phyloP scores from a whole-genome alignment of 176 grass and related monocot species.

The Avena atlantica region DNA sequence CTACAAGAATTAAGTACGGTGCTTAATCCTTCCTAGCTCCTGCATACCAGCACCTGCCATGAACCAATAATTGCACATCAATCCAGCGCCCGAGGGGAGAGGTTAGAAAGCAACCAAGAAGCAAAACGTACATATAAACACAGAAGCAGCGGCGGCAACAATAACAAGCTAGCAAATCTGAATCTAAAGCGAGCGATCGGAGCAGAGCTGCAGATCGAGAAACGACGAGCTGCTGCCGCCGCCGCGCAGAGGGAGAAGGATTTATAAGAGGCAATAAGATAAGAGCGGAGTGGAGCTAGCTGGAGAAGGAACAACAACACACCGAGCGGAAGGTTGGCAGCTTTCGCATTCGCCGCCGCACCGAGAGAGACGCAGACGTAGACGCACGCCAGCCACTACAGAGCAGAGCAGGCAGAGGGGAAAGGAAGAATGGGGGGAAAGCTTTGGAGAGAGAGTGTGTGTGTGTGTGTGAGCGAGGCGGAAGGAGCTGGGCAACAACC shows the following conservation, averaged over 20 bases:
- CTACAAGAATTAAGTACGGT: background rate
- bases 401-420: background rate
- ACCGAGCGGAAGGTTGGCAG: conserved; percentile 49
- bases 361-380: conserved; percentile 2
- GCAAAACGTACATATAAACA: conserved; percentile 8
- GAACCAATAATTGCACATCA: conserved; percentile 51
- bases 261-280: background rate
- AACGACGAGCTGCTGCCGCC: conserved; percentile 11
- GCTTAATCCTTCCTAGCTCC: conserved; percentile 43
- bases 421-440: background rate
- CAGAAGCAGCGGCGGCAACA: background rate
- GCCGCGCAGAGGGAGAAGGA: background rate
- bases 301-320: conserved; percentile 34
- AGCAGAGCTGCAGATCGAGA: background rate
- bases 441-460: background rate
- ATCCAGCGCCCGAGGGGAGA: background rate
- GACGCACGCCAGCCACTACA: conserved; percentile 12
- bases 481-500: conserved; percentile 11
- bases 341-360: conserved; percentile 53
- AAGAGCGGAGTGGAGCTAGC: background rate
- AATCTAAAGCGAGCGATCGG: conserved; percentile 40
- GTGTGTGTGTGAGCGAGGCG: too few species aligned
- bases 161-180: conserved; percentile 24
- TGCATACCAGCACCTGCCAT: conserved; percentile 53
- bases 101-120: background rate